phyloP scores from a whole-genome alignment of 169 alveolate genomes.

The Cyclospora cayetanensis region DNA sequence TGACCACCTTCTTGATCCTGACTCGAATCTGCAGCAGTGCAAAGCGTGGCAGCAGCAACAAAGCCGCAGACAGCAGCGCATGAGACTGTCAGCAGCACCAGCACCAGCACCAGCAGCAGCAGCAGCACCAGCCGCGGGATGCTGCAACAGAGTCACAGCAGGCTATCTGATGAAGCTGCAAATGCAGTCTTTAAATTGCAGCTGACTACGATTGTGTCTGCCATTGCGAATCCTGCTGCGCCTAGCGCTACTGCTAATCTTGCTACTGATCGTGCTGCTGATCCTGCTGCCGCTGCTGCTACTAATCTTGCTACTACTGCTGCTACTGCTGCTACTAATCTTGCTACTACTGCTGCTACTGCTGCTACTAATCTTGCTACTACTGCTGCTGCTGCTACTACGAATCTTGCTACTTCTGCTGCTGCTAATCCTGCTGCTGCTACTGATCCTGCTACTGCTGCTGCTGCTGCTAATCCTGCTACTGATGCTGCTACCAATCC shows the following conservation, averaged over 20 bases:
- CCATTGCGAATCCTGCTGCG: too few species aligned
- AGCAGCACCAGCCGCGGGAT: neutral
- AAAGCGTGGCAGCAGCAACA: too few species aligned
- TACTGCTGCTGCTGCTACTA: neutral
- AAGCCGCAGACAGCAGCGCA: neutral
- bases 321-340: slow-evolving; percentile 9
- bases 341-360: slow-evolving; percentile 11
- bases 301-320: neutral
- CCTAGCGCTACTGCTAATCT: neutral
- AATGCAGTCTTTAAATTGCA: too few species aligned
- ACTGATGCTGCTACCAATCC: neutral
- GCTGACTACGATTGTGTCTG: too few species aligned
- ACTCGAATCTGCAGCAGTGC: too few species aligned
- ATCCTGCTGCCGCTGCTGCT: neutral
- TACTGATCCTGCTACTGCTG: too few species aligned
- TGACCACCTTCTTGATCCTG: neutral
- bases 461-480: neutral
- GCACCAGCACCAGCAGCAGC: neutral
- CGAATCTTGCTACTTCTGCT: neutral
- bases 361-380: slow-evolving; percentile 23
- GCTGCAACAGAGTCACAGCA: too few species aligned
- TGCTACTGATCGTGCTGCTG: neutral
- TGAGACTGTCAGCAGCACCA: neutral
- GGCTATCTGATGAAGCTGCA: too few species aligned
- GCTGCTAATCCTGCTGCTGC: too few species aligned